Conservation (phyloP, 768 basidiomycete genomes). For the Myochromella boudieri region DNA sequence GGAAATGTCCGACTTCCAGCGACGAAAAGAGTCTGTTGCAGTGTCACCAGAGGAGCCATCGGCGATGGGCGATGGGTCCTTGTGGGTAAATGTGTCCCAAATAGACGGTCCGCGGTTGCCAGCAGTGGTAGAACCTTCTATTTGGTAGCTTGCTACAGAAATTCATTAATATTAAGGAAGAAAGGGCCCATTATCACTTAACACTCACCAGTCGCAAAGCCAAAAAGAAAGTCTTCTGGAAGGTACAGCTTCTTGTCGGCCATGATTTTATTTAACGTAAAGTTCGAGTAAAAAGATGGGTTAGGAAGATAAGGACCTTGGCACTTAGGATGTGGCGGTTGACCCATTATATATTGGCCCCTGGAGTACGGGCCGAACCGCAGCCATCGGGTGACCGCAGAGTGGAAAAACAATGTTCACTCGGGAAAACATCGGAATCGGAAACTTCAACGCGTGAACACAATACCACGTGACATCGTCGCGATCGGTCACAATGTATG, state of each 20-base stretch:
- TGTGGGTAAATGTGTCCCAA: constrained; percentile 72
- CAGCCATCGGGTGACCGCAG: no score
- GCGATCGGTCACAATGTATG: no score
- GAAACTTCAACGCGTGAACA: no score
- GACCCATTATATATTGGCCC: no score
- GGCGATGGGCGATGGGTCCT: constrained; percentile 46
- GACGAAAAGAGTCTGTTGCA: constrained; percentile 67
- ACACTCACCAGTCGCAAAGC: constrained; percentile 32
- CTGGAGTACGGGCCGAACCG: no score
- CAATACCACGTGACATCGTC: no score
- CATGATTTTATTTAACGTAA: no score
- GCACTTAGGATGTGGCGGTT: no score
- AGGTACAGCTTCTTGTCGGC: constrained; percentile 9
- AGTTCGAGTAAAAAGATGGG: constrained; percentile 25
- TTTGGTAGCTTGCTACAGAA: constrained; percentile 62
- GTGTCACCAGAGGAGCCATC: constrained; percentile 65
- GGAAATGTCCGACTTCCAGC: constrained; percentile 65
- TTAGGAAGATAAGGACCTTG: constrained; percentile 24
- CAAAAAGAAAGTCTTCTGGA: constrained; percentile 33
- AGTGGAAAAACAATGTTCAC: no score
- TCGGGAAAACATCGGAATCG: no score
- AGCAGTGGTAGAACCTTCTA: constrained; percentile 61
- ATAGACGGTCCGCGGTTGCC: constrained; percentile 64
- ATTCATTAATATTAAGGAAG: neutral
- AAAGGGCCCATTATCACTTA: neutral